These are phyloP conservation scores for Breviolum minutum DNA, from an alignment of 73 alveolate genomes.

Conservation along the genomic window DNA sequence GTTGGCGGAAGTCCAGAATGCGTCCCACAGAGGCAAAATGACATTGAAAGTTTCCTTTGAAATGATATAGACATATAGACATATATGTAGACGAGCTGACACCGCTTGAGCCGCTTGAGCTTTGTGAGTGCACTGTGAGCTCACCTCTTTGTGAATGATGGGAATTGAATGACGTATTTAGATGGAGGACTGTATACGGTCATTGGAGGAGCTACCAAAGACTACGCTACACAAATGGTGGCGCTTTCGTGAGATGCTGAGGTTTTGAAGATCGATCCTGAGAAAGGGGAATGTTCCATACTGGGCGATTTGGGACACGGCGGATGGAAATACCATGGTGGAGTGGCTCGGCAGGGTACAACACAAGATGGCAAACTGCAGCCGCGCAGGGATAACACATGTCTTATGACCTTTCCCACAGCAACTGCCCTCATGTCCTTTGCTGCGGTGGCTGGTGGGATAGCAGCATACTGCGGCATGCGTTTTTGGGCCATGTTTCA, in stretches of 20 bases:
- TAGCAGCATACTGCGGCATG: not conserved
- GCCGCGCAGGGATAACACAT: not conserved
- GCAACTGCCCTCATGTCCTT: not conserved
- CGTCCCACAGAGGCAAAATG: not conserved
- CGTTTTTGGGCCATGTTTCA: not conserved
- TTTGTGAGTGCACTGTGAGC: no score
- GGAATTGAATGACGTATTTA: no score
- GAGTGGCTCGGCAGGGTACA: not conserved
- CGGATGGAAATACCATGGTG: slow-evolving; percentile 75
- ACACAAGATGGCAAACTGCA: not conserved
- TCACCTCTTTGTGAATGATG: no score
- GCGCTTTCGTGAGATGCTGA: not conserved
- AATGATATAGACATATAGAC: not conserved
- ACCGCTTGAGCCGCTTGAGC: not conserved
- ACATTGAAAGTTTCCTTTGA: not conserved
- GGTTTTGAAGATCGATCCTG: slow-evolving; percentile 54
- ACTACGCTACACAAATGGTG: no score
- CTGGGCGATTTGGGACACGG: slow-evolving; percentile 51
- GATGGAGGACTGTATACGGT: no score
- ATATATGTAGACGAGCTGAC: no score
- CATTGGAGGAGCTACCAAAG: no score
- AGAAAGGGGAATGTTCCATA: not conserved
- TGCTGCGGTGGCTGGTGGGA: not conserved
- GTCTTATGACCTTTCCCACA: not conserved
- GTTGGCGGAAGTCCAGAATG: not conserved